Evolutionary conservation across 2,329 filamentous ascomycete genomes (phyloP), one percentile per base, ranked within the genome.

Genomic region (Aspergillus versicolor): DNA sequence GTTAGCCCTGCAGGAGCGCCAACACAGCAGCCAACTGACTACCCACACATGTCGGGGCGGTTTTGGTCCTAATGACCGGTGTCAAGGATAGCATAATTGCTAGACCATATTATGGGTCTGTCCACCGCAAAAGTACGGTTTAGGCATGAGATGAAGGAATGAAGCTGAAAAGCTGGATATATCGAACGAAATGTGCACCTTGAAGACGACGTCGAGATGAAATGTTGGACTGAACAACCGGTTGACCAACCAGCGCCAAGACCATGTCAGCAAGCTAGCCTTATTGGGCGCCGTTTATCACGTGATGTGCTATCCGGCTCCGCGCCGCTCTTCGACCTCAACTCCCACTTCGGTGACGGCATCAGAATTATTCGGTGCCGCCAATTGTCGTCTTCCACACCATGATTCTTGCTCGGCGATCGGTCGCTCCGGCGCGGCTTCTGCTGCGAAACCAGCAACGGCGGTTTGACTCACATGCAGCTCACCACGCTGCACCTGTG

Each of bases 321-420:
- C 56, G 51, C 54, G 54, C 57, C 56, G 41, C 21, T 47, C 22
- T 58, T 59, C 57, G 55, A 63, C 62, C 58, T 61, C 59, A 59
- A 63, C 51, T 61, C 64, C 62, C 61, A 47, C 55, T 50, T 53
- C 60, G 51, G 59, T 62, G 62, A 67, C 68, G 68, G 63, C 59
- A 70, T 68, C 66, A 68, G 66, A 65, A 61, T 59, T 61, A 62
- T 63, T 58, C 63, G 65, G 65, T 66, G 63, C 65, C 63, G 61
- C 60, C 65, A 68, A 69, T 72, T 69, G 62, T 63, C 58, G 60
- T 59, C 58, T 57, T 59, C 56, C 67, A 70, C 68, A 70, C 65
- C 62, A 77, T 77, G 75, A 74, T 76, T 65, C 65, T 71, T 63
- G 70, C 74, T 64, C 71, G 74, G 69, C 69, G 73, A 68, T 75